A percentile compares a stretch with the other conserved stretches of the same genome.
Conservation (phyloP, 805 yeast species). For the Starmerella apis region DNA sequence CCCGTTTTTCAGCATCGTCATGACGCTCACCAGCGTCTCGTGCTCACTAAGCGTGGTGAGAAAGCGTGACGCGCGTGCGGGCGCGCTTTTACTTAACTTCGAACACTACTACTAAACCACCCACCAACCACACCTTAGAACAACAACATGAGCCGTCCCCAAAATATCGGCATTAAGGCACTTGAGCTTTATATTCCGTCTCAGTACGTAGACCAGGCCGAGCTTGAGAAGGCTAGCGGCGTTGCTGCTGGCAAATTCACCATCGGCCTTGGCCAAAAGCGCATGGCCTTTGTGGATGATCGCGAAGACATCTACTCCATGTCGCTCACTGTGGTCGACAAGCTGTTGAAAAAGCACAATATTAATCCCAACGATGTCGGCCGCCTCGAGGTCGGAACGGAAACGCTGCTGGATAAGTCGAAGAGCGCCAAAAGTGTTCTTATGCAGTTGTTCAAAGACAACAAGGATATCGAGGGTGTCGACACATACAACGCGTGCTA, state of each 20-base stretch:
- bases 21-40: background rate
- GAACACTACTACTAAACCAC: background rate
- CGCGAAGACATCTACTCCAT: slow-evolving; percentile 95
- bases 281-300: slow-evolving; percentile 95
- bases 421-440: slow-evolving; percentile 92
- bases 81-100: background rate
- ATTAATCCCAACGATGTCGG: slow-evolving; percentile 77
- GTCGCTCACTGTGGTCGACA: slow-evolving; percentile 76
- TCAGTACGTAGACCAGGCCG: slow-evolving; percentile 72
- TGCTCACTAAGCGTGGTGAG: slow-evolving; percentile 4
- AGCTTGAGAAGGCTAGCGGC: slow-evolving; percentile 72
- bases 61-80: slow-evolving; percentile 6
- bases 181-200: slow-evolving; percentile 85
- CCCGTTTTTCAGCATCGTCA: background rate
- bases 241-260: slow-evolving; percentile 94
- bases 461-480: slow-evolving; percentile 87
- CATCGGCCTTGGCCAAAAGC: slow-evolving; percentile 96
- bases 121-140: background rate
- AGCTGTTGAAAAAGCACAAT: slow-evolving; percentile 66
- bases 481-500: slow-evolving; percentile 96
- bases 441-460: slow-evolving; percentile 85
- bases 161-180: slow-evolving; percentile 94
- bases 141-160: slow-evolving; percentile 37
- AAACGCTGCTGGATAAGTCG: slow-evolving; percentile 91
- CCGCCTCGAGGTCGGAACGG: slow-evolving; percentile 96